Conservation (phyloP, 2,329 filamentous ascomycete genomes). For the Thermothelomyces thermophilus region DNA sequence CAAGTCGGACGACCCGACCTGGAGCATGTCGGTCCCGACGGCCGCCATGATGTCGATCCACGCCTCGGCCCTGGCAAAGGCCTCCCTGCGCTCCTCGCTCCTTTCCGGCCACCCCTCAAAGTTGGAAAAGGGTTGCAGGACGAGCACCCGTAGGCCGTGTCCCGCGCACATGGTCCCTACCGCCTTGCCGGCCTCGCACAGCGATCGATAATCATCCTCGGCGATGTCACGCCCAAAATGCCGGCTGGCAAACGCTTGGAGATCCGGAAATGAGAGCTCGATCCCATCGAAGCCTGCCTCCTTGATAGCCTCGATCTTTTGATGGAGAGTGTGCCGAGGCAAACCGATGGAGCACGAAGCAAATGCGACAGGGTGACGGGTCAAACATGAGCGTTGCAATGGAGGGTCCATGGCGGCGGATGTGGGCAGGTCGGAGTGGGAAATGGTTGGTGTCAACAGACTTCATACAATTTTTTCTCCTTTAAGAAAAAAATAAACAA, state of each 20-base stretch:
- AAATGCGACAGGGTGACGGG: constrained; percentile 42
- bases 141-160: constrained; percentile 54
- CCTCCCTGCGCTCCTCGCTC: constrained; percentile 52
- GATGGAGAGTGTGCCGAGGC: constrained; percentile 43
- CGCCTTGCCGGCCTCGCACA: constrained; percentile 48
- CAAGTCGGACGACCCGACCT: constrained; percentile 60
- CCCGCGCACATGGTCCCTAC: constrained; percentile 50
- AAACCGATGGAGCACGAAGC: constrained; percentile 48
- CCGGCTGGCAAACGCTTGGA: constrained; percentile 53
- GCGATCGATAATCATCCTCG: constrained; percentile 51
- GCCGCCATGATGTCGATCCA: constrained; percentile 69
- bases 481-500: no score
- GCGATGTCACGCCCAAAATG: constrained; percentile 44
- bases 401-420: no score
- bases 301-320: constrained; percentile 57
- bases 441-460: no score
- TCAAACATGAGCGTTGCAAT: neutral
- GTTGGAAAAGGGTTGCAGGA: constrained; percentile 69
- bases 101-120: constrained; percentile 67
- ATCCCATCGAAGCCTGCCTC: constrained; percentile 60
- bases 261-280: constrained; percentile 69
- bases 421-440: no score
- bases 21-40: constrained; percentile 62
- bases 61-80: constrained; percentile 54
- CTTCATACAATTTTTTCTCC: no score